phyloP scores from a whole-genome alignment of 345 rosid genomes.

The Syzygium aqueum region DNA sequence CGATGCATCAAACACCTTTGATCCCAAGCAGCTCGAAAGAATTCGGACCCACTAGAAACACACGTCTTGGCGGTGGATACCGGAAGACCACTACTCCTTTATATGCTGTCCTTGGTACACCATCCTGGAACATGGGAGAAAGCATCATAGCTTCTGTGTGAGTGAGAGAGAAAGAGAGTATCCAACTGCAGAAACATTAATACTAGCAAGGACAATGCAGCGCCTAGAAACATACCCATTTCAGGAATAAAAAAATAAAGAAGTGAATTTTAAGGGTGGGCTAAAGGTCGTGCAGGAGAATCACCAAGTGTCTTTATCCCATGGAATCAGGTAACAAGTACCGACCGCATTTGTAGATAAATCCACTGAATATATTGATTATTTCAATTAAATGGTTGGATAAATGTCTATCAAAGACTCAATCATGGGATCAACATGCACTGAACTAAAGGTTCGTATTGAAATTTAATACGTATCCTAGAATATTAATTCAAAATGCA shows the following conservation, averaged over 20 bases:
- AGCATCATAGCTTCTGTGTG: neutral
- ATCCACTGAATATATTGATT: neutral
- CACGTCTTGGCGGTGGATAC: slow-evolving; percentile 44
- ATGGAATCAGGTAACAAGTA: neutral
- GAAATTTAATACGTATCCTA: neutral
- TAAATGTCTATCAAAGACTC: neutral
- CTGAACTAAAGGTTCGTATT: neutral
- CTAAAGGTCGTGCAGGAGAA: neutral
- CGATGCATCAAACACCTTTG: slow-evolving; percentile 22
- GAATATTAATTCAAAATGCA: neutral
- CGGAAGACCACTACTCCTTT: slow-evolving; percentile 88
- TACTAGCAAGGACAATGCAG: neutral
- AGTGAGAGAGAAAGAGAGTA: neutral
- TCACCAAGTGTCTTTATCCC: neutral
- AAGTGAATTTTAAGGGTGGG: neutral
- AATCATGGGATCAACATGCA: neutral
- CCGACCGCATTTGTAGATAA: neutral
- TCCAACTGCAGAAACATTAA: neutral
- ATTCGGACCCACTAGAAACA: slow-evolving; percentile 71
- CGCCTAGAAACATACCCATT: neutral
- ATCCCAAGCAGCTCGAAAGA: slow-evolving; percentile 58
- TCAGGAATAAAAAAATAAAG: neutral
- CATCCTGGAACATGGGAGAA: slow-evolving; percentile 41
- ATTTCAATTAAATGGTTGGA: neutral
- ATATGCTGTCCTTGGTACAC: slow-evolving; percentile 91